phyloP scores from a whole-genome alignment of 1,284 basidiomycete genomes.

The Cutaneotrichosporon spelunceum region DNA sequence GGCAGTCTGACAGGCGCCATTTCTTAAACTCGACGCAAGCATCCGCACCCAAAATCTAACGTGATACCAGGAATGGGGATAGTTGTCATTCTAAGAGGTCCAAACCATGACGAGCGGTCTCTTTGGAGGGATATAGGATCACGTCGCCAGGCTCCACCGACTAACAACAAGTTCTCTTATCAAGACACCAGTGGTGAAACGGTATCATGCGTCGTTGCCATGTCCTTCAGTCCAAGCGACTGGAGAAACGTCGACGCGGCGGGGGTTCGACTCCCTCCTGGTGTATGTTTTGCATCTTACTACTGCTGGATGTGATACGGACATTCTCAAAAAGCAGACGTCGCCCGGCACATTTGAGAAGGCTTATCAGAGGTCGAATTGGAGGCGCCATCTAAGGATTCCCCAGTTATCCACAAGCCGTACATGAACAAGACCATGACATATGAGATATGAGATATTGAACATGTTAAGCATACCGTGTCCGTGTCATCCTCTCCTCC shows the following conservation, averaged over 20 bases:
- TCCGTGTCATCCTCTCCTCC: neutral
- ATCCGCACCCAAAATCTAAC: too few species aligned
- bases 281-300: neutral
- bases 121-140: too few species aligned
- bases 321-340: neutral
- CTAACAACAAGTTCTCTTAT: too few species aligned
- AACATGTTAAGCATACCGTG: neutral
- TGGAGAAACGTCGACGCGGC: neutral
- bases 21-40: too few species aligned
- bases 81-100: too few species aligned
- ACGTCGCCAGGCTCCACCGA: too few species aligned
- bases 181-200: neutral
- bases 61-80: too few species aligned
- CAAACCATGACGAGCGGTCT: too few species aligned
- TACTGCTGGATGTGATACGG: neutral
- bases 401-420: neutral
- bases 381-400: too few species aligned
- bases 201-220: constrained; percentile 1
- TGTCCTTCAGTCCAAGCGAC: neutral
- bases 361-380: too few species aligned
- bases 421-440: neutral
- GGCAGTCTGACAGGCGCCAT: too few species aligned
- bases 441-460: neutral
- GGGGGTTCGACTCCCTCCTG: neutral
- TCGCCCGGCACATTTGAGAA: neutral